Base-by-base conservation (phyloP, 257 asterid genomes). In the Ilex aquifolium region DNA sequence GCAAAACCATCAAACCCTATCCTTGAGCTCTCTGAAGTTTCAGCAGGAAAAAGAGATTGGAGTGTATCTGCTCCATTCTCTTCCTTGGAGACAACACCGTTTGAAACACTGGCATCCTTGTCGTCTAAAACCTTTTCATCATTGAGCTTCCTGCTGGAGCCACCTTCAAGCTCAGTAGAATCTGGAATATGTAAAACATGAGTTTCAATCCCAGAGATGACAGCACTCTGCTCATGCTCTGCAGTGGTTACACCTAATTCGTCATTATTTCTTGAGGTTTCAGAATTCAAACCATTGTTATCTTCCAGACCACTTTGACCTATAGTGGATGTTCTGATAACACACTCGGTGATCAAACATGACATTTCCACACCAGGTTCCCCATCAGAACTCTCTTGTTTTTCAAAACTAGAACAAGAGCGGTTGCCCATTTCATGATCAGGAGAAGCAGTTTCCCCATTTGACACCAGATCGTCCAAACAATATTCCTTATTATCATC, bases 281-380 rank as follows among this genome's bases (percentile, higher is more conserved):
- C 79, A 51, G 68, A 49, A 72, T 66, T 69, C 54, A 60, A 46
- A 30, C 30, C n/a, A 31, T 65, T 14, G 68, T 21, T 21, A 21
- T 61, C 67, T 57, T 63, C 82, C 59, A 62, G 60, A 32, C 60
- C 76, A 58, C 67, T 55, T 63, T 63, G 76, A 50, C 61, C 53
- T 14, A 71, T 60, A 63, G 60, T 55, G 36, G 69, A 57, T 61
- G 65, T 66, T 65, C 63, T 67, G 54, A 68, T 68, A 42, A 71
- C 58, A 59, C 61, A 70, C 62, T 50, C 74, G 0, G 79, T 66
- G 62, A 61, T 42, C 44, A 55, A 32, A 71, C 78, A 70, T 32
- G 72, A 72, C 64, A 59, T 62, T 63, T 77, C 80, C 32, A 46
- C 57, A 36, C 66, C 69, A 64, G 70, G 62, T 61, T 53, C 75